Conservation (phyloP, 257 asterid species). For the Fraxinus americana region DNA sequence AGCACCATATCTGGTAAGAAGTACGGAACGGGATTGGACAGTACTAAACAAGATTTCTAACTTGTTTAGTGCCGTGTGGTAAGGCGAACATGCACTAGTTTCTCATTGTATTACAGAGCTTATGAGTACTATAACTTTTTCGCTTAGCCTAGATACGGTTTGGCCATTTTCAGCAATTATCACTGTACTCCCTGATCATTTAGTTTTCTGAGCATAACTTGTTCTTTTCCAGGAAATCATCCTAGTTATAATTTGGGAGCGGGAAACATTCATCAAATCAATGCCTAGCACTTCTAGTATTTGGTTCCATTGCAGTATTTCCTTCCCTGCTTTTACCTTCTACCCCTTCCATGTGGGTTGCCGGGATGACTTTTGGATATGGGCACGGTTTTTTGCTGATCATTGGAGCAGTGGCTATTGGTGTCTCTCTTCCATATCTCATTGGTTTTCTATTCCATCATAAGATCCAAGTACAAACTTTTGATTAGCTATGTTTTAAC, state of each 20-base stretch:
- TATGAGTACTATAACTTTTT: background rate
- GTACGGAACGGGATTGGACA: background rate
- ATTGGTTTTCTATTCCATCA: slow-evolving; percentile 73
- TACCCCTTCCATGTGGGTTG: slow-evolving; percentile 90
- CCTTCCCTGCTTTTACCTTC: slow-evolving; percentile 72
- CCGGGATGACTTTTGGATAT: slow-evolving; percentile 88
- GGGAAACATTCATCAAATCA: slow-evolving; percentile 61
- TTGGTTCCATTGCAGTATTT: slow-evolving; percentile 67
- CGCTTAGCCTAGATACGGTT: background rate
- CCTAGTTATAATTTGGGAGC: slow-evolving; percentile 75
- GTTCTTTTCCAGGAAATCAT: slow-evolving; percentile 57
- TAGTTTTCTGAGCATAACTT: background rate
- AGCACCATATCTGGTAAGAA: background rate
- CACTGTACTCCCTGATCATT: background rate
- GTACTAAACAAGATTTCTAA: background rate
- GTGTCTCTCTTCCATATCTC: slow-evolving; percentile 84
- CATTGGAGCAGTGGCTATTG: slow-evolving; percentile 61
- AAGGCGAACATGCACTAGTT: background rate
- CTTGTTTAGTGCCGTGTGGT: background rate
- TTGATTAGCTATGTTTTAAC: background rate
- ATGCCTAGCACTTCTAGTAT: slow-evolving; percentile 59
- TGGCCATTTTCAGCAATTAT: background rate
- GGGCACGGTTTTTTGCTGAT: slow-evolving; percentile 72
- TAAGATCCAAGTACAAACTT: slow-evolving; percentile 67
- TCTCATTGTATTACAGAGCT: background rate